Conservation (phyloP, 352 stramenopile genomes). For the Globisporangium canariense region DNA sequence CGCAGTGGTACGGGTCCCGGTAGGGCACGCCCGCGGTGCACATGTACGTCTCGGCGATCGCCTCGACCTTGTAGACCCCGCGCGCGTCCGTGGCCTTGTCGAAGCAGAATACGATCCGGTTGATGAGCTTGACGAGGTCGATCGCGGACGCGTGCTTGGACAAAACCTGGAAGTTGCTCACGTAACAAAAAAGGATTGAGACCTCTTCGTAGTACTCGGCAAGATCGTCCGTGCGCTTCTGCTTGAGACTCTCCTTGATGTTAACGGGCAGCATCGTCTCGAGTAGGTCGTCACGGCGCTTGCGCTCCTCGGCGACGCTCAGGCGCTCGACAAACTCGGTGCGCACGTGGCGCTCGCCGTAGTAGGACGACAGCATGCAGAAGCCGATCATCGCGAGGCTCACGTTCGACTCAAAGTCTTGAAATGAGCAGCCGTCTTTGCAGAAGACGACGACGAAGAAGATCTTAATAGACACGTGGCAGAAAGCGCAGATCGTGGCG, state of each 20-base stretch:
- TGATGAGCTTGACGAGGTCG: constrained; percentile 82
- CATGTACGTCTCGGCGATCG: constrained; percentile 87
- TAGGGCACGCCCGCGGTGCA: constrained; percentile 57
- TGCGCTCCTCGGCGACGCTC: constrained; percentile 62
- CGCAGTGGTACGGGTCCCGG: constrained; percentile 62
- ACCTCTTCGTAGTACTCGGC: constrained; percentile 77
- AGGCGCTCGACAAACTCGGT: constrained; percentile 61
- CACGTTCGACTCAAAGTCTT: constrained; percentile 47
- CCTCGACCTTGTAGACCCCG: constrained; percentile 86
- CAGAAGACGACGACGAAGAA: constrained; percentile 54
- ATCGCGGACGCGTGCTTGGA: constrained; percentile 63
- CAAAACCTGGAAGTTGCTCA: constrained; percentile 77
- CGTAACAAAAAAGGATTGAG: constrained; percentile 81
- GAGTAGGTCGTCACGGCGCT: constrained; percentile 61
- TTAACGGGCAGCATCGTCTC: constrained; percentile 76
- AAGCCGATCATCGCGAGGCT: constrained; percentile 57
- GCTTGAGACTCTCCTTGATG: constrained; percentile 75
- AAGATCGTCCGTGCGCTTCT: constrained; percentile 58
- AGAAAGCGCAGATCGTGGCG: constrained; percentile 42
- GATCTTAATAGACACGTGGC: constrained; percentile 43
- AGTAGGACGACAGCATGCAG: constrained; percentile 66
- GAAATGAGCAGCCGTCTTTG: constrained; percentile 33
- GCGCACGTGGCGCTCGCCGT: constrained; percentile 60
- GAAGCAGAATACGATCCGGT: constrained; percentile 86
- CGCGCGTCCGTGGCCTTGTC: constrained; percentile 69